phyloP scores from a whole-genome alignment of 345 rosid genomes.

The Populus euphratica region DNA sequence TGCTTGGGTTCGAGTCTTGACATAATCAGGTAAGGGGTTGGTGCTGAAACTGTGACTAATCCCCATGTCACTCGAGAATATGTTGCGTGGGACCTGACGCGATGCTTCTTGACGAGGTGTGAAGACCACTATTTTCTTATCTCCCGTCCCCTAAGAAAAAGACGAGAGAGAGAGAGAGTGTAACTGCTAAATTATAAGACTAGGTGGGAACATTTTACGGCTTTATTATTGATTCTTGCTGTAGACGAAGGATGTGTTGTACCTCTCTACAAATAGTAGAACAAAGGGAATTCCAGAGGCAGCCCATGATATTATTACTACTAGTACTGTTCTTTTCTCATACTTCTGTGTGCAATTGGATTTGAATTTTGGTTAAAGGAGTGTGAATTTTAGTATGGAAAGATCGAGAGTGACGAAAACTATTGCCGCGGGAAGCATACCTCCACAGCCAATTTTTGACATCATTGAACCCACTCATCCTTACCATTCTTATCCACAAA shows the following conservation, averaged over 20 bases:
- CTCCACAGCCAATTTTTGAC: slow-evolving; percentile 5
- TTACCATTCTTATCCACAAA: slow-evolving; percentile 4
- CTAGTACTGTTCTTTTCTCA: not conserved
- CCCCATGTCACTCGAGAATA: not conserved
- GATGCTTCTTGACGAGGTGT: not conserved
- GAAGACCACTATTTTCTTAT: not conserved
- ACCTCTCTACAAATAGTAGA: slow-evolving; percentile 3
- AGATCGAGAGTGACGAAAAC: slow-evolving; percentile 14
- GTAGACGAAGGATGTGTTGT: not conserved
- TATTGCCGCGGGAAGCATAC: not conserved
- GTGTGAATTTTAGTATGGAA: slow-evolving; percentile 4
- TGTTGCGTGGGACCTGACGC: not conserved
- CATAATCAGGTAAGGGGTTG: no score
- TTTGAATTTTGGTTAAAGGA: not conserved
- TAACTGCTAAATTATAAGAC: not conserved
- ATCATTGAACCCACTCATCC: slow-evolving; percentile 8
- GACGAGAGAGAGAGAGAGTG: not conserved
- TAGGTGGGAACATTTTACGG: slow-evolving; percentile 3
- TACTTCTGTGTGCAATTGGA: not conserved
- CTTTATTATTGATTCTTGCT: slow-evolving; percentile 7
- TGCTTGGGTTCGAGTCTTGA: no score
- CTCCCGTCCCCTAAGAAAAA: not conserved
- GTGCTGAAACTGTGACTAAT: not conserved
- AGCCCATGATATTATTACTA: not conserved
- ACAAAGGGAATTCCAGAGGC: not conserved